phyloP scores from a whole-genome alignment of 164 flowering plant genomes.

The Piper longum region DNA sequence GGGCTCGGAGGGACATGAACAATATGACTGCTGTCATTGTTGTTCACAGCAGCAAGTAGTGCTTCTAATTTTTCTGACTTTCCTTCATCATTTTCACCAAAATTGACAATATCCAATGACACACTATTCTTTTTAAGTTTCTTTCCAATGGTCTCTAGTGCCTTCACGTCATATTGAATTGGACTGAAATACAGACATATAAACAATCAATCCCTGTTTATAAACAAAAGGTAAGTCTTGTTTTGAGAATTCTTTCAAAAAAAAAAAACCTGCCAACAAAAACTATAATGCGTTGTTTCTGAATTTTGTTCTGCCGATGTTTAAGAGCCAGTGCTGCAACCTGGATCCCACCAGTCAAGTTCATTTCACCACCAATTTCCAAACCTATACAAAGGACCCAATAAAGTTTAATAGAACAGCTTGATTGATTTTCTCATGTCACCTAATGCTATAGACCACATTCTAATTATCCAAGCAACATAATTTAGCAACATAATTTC shows the following conservation, averaged over 20 bases:
- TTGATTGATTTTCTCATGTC: too few species aligned
- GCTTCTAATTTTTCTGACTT: conserved; percentile 90
- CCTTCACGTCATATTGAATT: conserved; percentile 71
- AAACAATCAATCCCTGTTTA: neutral
- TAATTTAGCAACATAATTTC: too few species aligned
- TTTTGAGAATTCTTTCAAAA: neutral
- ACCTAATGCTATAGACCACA: too few species aligned
- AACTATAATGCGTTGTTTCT: conserved; percentile 87
- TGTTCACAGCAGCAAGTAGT: conserved; percentile 71
- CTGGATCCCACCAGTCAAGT: conserved; percentile 83
- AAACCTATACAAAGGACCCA: conserved; percentile 31
- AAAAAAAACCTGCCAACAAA: conserved; percentile 78
- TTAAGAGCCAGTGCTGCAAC: conserved; percentile 92
- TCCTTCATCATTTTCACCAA: conserved; percentile 85
- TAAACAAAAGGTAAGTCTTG: neutral
- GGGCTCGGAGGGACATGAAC: conserved; percentile 85
- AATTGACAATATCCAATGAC: conserved; percentile 84
- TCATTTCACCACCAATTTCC: conserved; percentile 90
- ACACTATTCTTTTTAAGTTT: conserved; percentile 89
- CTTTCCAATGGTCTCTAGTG: conserved; percentile 74
- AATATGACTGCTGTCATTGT: conserved; percentile 79
- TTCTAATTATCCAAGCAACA: too few species aligned
- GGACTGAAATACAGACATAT: conserved; percentile 36
- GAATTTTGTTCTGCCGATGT: conserved; percentile 93
- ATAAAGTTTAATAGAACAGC: too few species aligned